These are phyloP conservation scores for Lactifluus pinguis DNA, from an alignment of 768 basidiomycete species.

Conservation along the genomic window DNA sequence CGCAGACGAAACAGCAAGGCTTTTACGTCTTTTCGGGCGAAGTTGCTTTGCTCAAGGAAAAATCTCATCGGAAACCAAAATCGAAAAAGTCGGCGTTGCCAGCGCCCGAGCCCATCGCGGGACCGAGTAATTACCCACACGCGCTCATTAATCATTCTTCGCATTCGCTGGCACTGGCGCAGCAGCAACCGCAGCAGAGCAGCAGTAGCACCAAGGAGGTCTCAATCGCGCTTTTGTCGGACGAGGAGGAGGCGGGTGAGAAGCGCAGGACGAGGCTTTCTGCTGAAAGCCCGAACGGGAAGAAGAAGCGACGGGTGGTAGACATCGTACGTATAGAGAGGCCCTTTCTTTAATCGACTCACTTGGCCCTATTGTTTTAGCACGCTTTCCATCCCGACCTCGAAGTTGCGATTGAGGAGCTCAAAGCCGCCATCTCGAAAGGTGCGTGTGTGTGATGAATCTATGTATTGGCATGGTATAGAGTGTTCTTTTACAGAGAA, in stretches of 20 bases:
- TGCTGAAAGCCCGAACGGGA: conserved; percentile 26
- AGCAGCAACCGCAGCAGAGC: conserved; percentile 21
- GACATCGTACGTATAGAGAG: conserved; percentile 41
- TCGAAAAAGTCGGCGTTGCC: conserved; percentile 15
- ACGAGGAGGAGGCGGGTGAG: conserved; percentile 26
- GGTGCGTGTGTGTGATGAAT: conserved; percentile 39
- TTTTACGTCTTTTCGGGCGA: conserved; percentile 89
- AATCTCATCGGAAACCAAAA: conserved; percentile 25
- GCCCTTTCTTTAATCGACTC: not conserved
- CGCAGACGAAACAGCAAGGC: conserved; percentile 84
- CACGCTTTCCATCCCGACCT: conserved; percentile 65
- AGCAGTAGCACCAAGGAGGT: conserved; percentile 36
- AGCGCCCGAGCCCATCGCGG: conserved; percentile 16
- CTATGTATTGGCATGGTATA: not conserved
- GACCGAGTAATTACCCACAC: conserved; percentile 16
- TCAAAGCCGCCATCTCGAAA: conserved; percentile 51
- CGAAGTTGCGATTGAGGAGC: conserved; percentile 47
- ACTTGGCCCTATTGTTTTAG: conserved; percentile 26
- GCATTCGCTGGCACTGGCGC: not conserved
- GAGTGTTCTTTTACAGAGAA: conserved; percentile 37
- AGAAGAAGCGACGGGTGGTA: conserved; percentile 64
- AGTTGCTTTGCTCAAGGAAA: conserved; percentile 79
- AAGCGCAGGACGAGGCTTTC: conserved; percentile 11
- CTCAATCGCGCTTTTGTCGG: conserved; percentile 40
- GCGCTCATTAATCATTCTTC: conserved; percentile 3